Evolutionary conservation across 106 monocot species (phyloP).

Genomic region (Triglochin maritima): DNA sequence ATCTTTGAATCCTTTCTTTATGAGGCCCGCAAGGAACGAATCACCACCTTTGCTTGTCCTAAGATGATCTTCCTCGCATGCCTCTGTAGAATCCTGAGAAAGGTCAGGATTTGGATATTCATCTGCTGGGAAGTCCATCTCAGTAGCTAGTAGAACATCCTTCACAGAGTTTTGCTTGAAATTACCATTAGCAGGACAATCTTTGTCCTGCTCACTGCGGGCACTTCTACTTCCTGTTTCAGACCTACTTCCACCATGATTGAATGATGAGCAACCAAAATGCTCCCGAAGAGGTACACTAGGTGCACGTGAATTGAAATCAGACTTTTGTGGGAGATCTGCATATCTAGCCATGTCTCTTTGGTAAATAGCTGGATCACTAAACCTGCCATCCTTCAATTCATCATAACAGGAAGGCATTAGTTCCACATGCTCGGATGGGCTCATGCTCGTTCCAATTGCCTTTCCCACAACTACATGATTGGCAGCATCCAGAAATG

Average conservation of each 20-base stretch:
- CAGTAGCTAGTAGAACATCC: conserved; percentile 54
- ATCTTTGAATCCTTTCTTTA: conserved; percentile 84
- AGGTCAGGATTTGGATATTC: conserved; percentile 43
- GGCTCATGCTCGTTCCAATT: conserved; percentile 30
- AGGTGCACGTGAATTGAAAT: conserved; percentile 29
- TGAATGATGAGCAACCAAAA: conserved; percentile 40
- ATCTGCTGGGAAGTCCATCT: conserved; percentile 44
- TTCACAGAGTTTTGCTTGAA: conserved; percentile 61
- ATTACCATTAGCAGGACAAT: conserved; percentile 29
- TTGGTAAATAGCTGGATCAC: conserved; percentile 34
- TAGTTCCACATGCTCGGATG: conserved; percentile 41
- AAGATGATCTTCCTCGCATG: conserved; percentile 31
- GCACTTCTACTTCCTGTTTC: conserved; percentile 67
- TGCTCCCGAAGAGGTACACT: conserved; percentile 62
- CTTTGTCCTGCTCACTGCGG: conserved; percentile 68
- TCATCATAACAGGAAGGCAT: conserved; percentile 30
- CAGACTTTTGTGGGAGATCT: conserved; percentile 30
- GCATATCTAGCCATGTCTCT: conserved; percentile 35
- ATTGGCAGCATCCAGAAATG: conserved; percentile 20
- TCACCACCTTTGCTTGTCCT: conserved; percentile 47
- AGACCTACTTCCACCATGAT: conserved; percentile 33
- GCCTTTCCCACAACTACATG: conserved; percentile 37
- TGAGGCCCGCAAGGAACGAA: conserved; percentile 66
- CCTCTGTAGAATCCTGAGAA: conserved; percentile 49
- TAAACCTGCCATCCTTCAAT: conserved; percentile 33